A percentile compares a stretch with the other conserved stretches of the same genome.
These are phyloP conservation scores for Anisodus tanguticus DNA, from an alignment of 257 asterid species.

Conservation along the genomic window DNA sequence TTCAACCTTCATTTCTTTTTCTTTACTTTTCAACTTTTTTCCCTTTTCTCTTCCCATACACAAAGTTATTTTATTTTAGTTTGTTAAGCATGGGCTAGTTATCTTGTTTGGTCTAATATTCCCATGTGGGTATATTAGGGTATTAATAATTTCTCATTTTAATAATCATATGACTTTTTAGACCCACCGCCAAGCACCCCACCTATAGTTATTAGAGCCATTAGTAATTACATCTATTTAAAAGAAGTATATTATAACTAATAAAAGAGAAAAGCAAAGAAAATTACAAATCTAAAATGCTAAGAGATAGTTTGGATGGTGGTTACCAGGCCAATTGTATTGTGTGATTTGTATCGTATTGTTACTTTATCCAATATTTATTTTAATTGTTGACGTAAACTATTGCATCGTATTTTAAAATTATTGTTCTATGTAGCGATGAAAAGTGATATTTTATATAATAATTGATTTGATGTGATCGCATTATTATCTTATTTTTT, in stretches of 20 bases:
- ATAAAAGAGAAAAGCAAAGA: not conserved
- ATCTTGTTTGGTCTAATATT: slow-evolving; percentile 22
- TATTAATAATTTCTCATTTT: slow-evolving; percentile 1
- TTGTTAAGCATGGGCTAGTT: not conserved
- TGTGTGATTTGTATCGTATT: too few relatives aligned
- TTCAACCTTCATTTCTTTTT: not conserved
- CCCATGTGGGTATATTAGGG: slow-evolving; percentile 23
- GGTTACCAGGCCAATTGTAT: too few relatives aligned
- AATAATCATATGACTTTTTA: not conserved
- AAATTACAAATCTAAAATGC: not conserved
- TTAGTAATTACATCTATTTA: not conserved
- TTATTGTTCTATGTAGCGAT: too few relatives aligned
- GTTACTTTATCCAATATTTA: too few relatives aligned
- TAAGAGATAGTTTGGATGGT: too few relatives aligned
- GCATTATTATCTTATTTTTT: too few relatives aligned
- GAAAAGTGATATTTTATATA: too few relatives aligned
- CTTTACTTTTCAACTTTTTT: not conserved
- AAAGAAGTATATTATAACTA: not conserved
- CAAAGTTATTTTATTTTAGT: not conserved
- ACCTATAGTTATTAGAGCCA: not conserved
- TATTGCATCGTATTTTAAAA: too few relatives aligned
- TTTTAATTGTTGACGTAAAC: too few relatives aligned
- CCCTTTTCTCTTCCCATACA: not conserved
- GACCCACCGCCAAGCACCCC: not conserved
- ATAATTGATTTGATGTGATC: too few relatives aligned